phyloP scores from a whole-genome alignment of 2,329 filamentous ascomycete genomes.

The Penicillium fuscoglaucum region DNA sequence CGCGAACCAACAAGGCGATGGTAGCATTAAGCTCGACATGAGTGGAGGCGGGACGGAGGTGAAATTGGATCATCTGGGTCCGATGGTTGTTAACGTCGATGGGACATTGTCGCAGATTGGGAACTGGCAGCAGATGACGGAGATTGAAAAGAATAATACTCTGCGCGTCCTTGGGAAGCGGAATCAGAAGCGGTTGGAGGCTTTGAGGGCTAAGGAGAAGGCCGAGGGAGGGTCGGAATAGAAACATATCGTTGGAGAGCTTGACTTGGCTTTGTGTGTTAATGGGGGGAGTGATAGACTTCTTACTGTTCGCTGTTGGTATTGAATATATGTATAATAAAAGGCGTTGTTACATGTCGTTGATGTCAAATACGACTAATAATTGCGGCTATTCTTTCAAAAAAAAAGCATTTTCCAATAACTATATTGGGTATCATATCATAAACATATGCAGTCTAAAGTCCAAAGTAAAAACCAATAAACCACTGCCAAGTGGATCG shows the following conservation, averaged over 20 bases:
- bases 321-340: background rate
- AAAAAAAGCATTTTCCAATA: background rate
- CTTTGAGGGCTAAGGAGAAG: slow-evolving; percentile 46
- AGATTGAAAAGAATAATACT: slow-evolving; percentile 66
- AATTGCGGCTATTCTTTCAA: background rate
- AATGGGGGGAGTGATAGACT: background rate
- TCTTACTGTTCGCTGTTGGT: background rate
- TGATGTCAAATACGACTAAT: background rate
- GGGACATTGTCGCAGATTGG: slow-evolving; percentile 69
- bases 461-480: background rate
- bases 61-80: slow-evolving; percentile 68
- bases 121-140: slow-evolving; percentile 73
- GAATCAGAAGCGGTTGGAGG: slow-evolving; percentile 63
- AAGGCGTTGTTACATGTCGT: background rate
- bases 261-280: background rate
- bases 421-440: slow-evolving; percentile 4
- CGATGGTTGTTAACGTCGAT: slow-evolving; percentile 71
- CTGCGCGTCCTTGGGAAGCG: slow-evolving; percentile 66
- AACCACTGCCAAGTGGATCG: too few relatives aligned
- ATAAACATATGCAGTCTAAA: background rate
- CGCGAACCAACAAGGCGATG: slow-evolving; percentile 57
- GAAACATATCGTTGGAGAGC: too few relatives aligned
- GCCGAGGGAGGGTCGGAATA: background rate
- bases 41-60: slow-evolving; percentile 43
- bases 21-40: slow-evolving; percentile 78